These are phyloP conservation scores for Lagerstroemia speciosa DNA, from an alignment of 345 rosid species.

Conservation along the genomic window DNA sequence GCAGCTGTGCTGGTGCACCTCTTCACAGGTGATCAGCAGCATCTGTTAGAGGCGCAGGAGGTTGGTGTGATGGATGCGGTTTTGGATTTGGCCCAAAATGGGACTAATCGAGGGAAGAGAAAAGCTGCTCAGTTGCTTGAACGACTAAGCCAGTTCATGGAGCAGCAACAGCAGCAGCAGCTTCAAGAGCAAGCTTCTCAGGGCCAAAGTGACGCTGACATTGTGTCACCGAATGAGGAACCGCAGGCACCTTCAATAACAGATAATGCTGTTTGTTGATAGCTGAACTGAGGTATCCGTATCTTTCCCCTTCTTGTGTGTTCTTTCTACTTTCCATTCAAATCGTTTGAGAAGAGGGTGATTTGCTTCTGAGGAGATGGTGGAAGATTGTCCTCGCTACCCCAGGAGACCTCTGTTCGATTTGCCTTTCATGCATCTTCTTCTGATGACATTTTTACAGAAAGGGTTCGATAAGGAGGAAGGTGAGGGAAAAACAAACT, in stretches of 20 bases:
- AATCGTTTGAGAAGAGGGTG: constrained; percentile 6
- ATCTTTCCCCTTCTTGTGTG: constrained; percentile 5
- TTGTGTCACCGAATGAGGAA: constrained; percentile 21
- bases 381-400: constrained; percentile 44
- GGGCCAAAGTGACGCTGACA: neutral
- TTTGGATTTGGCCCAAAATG: constrained; percentile 69
- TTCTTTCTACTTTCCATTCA: constrained; percentile 13
- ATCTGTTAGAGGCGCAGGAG: constrained; percentile 67
- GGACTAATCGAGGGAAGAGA: constrained; percentile 89
- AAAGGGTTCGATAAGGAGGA: constrained; percentile 15
- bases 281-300: constrained; percentile 30
- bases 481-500: too few relatives aligned
- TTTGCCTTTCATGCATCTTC: neutral
- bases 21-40: constrained; percentile 63
- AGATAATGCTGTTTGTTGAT: constrained; percentile 14
- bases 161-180: constrained; percentile 49
- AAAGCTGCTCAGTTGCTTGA: constrained; percentile 89
- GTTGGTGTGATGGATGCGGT: constrained; percentile 71
- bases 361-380: constrained; percentile 23
- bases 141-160: constrained; percentile 59
- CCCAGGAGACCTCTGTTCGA: neutral
- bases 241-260: constrained; percentile 21
- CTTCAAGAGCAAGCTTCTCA: neutral
- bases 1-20: constrained; percentile 88
- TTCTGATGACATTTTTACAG: neutral